Percentiles rank a stretch among this genome's conserved stretches.
These are phyloP conservation scores for Entomortierella lignicola DNA, from an alignment of 192 early-diverging fungal species.

Conservation along the genomic window DNA sequence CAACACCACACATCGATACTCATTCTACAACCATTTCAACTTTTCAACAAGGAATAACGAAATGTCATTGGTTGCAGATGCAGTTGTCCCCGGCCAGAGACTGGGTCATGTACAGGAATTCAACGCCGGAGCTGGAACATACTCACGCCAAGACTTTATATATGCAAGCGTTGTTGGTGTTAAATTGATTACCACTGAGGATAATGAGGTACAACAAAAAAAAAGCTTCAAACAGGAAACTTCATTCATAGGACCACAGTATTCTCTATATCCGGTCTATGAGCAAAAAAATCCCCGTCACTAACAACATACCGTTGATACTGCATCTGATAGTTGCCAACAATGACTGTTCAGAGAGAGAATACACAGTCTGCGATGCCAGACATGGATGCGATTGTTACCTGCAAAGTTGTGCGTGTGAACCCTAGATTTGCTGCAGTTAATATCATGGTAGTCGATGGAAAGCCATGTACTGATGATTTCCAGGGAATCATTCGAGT, in stretches of 20 bases:
- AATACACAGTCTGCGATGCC: constrained; percentile 81
- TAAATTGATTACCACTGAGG: constrained; percentile 36
- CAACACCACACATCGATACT: neutral
- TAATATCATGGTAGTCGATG: constrained; percentile 91
- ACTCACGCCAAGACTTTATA: constrained; percentile 73
- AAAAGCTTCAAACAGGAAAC: too few relatives aligned
- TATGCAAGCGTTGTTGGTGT: constrained; percentile 72
- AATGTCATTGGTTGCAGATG: constrained; percentile 48
- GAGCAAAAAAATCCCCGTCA: too few relatives aligned
- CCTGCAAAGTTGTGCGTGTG: constrained; percentile 90
- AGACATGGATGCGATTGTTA: constrained; percentile 76
- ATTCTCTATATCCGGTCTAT: too few relatives aligned
- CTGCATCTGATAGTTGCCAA: constrained; percentile 60
- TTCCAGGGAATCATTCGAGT: constrained; percentile 91
- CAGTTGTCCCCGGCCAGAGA: constrained; percentile 83
- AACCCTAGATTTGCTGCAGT: constrained; percentile 89
- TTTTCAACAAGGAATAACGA: neutral
- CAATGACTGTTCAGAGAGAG: constrained; percentile 67
- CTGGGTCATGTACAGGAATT: constrained; percentile 78
- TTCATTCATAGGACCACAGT: too few relatives aligned
- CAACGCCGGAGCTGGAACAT: constrained; percentile 76
- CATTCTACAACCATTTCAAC: neutral
- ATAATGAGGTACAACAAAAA: constrained; percentile 30
- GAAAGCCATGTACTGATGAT: constrained; percentile 82
- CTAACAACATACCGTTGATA: too few relatives aligned